phyloP scores from a whole-genome alignment of 2,329 filamentous ascomycete species.

The Xylariaceae sp. region DNA sequence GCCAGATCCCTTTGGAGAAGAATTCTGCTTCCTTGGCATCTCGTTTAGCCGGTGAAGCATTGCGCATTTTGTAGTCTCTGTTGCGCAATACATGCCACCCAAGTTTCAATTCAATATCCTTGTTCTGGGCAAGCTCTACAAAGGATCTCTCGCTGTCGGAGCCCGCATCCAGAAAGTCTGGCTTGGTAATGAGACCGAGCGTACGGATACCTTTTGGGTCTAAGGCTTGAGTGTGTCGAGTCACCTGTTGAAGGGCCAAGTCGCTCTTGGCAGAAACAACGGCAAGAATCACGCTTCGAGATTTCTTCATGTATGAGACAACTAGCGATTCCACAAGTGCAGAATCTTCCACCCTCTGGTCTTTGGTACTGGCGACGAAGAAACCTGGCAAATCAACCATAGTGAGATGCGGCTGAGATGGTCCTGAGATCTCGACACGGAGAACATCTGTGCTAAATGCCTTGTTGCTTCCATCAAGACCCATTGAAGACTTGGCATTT shows the following conservation, averaged over 20 bases:
- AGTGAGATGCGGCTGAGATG: constrained; percentile 52
- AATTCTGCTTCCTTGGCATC: constrained; percentile 17
- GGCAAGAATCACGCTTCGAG: constrained; percentile 60
- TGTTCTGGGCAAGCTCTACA: constrained; percentile 46
- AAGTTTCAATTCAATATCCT: constrained; percentile 48
- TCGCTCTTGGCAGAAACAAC: constrained; percentile 59
- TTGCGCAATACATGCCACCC: constrained; percentile 57
- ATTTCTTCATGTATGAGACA: constrained; percentile 56
- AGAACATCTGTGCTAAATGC: constrained; percentile 50
- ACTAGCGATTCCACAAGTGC: constrained; percentile 50
- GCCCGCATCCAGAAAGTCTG: constrained; percentile 38
- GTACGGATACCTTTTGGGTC: constrained; percentile 43
- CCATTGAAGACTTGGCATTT: constrained; percentile 37
- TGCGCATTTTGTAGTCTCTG: constrained; percentile 15
- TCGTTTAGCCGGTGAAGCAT: constrained; percentile 2
- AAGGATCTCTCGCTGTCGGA: constrained; percentile 45
- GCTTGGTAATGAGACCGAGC: constrained; percentile 54
- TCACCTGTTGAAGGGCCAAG: constrained; percentile 59
- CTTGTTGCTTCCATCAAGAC: constrained; percentile 4
- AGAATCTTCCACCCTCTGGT: constrained; percentile 47
- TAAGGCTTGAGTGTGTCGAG: constrained; percentile 46
- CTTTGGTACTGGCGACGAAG: constrained; percentile 47
- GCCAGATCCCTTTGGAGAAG: constrained; percentile 20
- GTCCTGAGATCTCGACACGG: constrained; percentile 49
- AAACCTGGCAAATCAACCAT: constrained; percentile 62